Evolutionary conservation across 164 flowering plant genomes (phyloP), one percentile per base, ranked within the genome.

Genomic region (Vitis rotundifolia): DNA sequence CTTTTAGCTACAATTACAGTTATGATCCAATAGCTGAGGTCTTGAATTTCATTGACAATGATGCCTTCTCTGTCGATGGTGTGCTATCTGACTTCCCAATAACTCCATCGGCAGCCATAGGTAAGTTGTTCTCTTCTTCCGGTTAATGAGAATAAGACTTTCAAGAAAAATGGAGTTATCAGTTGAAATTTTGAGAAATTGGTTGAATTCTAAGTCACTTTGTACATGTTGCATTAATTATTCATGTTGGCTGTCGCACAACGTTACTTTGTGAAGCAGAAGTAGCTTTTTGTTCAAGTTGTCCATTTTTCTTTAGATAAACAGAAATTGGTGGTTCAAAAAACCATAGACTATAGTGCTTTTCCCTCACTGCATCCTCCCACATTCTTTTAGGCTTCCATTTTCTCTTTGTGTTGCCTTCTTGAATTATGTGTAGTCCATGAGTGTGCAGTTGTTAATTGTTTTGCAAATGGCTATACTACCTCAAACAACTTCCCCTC

Each of bases 41-140:
- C 77, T 67, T 91, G 56, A 64, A 75, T 63, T 91, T 82, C 69
- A 68, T 93, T 71, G 97, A 93, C 86, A 91, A 88, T 80, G 90
- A 83, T 7, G 66, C 77, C 50, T 95, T 95, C 79, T 86, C 97
- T 67, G 97, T 95, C 68, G 98, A 95, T 82, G 97, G 97, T 51
- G 80, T 93, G 69, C 76, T 95, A 61, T 75, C 94, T 61, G 95
- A 87, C 59, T 93, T 88, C 82, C 97, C 99, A 64, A 67, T 90
- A 59, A 90, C 94, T 75, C 74, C 95, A 71, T 88, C 97, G 13
- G 86, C 47, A 49, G 84, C 93, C 29, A 82, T 85, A 68, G 93
- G 98, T 93, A 73, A 72, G 75, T 62, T 61, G 7, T 51, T 11
- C 11, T 51, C 18, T 66, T 49, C n/a, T 52, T 65, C 47, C 66